Evolutionary conservation across 768 basidiomycete genomes (phyloP).

Genomic region (Lactifluus pinguis): DNA sequence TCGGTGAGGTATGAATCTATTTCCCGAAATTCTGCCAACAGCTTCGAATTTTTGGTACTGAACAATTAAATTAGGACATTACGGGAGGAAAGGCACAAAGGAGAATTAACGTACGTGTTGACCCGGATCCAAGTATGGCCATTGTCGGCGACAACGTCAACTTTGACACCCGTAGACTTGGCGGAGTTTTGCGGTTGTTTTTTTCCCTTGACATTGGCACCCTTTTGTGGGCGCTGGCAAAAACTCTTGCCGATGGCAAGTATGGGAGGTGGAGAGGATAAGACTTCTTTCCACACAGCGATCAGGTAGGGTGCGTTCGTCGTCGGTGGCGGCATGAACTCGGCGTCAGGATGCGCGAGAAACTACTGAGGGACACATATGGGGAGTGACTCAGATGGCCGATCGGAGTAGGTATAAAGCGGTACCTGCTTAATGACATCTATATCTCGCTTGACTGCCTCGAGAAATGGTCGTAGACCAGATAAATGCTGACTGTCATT

Average conservation of each 20-base stretch:
- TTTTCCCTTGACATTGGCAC: not conserved
- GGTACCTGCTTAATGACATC: constrained; percentile 34
- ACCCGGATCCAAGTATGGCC: constrained; percentile 76
- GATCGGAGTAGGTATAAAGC: constrained; percentile 9
- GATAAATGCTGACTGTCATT: constrained; percentile 23
- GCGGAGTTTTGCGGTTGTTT: constrained; percentile 12
- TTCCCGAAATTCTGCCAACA: constrained; percentile 76
- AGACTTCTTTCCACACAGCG: constrained; percentile 75
- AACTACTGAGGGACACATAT: constrained; percentile 42
- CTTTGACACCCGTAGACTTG: constrained; percentile 40
- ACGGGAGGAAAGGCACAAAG: constrained; percentile 2
- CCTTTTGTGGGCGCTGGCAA: constrained; percentile 14
- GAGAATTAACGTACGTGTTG: constrained; percentile 61
- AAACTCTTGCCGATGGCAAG: constrained; percentile 53
- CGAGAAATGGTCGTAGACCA: constrained; percentile 34
- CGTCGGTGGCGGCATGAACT: constrained; percentile 42
- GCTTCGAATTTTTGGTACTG: constrained; percentile 69
- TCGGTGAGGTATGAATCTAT: constrained; percentile 74
- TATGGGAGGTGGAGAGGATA: constrained; percentile 50
- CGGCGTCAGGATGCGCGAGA: constrained; percentile 39
- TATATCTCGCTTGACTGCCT: constrained; percentile 37
- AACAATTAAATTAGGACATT: not conserved
- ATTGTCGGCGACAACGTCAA: constrained; percentile 71
- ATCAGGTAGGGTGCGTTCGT: constrained; percentile 77
- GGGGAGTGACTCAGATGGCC: constrained; percentile 2